A percentile compares a stretch with the other conserved stretches of the same genome.
Evolutionary conservation across 2,329 filamentous ascomycete genomes (phyloP).

Genomic region (Ploettnerulaceae sp.): DNA sequence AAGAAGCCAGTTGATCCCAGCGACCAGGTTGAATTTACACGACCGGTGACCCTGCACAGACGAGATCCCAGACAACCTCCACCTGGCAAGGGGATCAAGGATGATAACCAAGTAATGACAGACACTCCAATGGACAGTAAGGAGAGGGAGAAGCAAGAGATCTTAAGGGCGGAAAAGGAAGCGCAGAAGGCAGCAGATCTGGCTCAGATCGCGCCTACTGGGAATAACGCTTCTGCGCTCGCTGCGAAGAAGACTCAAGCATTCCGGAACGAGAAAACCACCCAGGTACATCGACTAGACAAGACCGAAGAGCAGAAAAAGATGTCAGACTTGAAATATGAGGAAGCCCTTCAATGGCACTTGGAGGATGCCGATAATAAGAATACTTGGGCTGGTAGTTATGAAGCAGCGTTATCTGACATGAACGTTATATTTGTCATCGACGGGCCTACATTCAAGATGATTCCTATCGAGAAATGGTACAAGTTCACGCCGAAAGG

Average conservation of each 20-base stretch:
- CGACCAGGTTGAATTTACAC: slow-evolving; percentile 73
- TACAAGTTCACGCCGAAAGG: slow-evolving; percentile 83
- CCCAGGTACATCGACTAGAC: slow-evolving; percentile 80
- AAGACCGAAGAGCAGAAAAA: slow-evolving; percentile 65
- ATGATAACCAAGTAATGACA: slow-evolving; percentile 44
- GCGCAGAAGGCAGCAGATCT: slow-evolving; percentile 81
- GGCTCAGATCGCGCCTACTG: slow-evolving; percentile 86
- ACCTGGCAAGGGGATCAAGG: slow-evolving; percentile 58
- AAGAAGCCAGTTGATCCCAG: slow-evolving; percentile 64
- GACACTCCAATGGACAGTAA: slow-evolving; percentile 46
- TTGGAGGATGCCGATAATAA: slow-evolving; percentile 94
- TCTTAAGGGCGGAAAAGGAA: slow-evolving; percentile 72
- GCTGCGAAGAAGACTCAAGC: slow-evolving; percentile 44
- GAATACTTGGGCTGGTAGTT: slow-evolving; percentile 88
- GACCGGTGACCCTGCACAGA: slow-evolving; percentile 83
- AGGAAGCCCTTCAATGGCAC: slow-evolving; percentile 95
- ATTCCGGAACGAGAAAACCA: slow-evolving; percentile 78
- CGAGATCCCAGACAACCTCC: slow-evolving; percentile 73
- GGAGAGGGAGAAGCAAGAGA: slow-evolving; percentile 61
- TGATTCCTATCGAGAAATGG: slow-evolving; percentile 93
- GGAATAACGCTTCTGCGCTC: slow-evolving; percentile 45
- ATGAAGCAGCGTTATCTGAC: slow-evolving; percentile 83
- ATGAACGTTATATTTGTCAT: slow-evolving; percentile 77
- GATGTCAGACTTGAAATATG: slow-evolving; percentile 71
- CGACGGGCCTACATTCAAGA: slow-evolving; percentile 64